These are phyloP conservation scores for Emydomyces testavorans DNA, from an alignment of 2,329 filamentous ascomycete species.

Conservation along the genomic window DNA sequence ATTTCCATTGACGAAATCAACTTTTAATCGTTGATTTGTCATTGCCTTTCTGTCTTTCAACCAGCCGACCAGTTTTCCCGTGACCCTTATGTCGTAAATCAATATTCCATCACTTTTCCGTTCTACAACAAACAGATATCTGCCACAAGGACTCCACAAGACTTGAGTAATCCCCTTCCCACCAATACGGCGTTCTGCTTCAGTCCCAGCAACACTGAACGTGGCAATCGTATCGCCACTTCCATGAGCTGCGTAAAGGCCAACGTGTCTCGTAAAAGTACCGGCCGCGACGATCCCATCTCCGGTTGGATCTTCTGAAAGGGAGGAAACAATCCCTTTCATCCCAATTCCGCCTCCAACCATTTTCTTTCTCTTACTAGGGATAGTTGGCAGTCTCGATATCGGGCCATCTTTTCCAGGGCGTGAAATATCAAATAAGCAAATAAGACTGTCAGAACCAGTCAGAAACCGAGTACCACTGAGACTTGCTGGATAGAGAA, in stretches of 20 bases:
- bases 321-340: slow-evolving; percentile 45
- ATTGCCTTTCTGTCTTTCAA: slow-evolving; percentile 36
- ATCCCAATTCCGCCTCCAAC: slow-evolving; percentile 40
- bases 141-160: slow-evolving; percentile 47
- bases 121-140: slow-evolving; percentile 49
- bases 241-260: slow-evolving; percentile 43
- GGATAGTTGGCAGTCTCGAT: slow-evolving; percentile 37
- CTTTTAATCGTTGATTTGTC: slow-evolving; percentile 46
- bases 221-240: slow-evolving; percentile 41
- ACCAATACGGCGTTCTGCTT: slow-evolving; percentile 29
- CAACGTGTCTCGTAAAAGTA: slow-evolving; percentile 45
- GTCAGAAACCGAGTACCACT: slow-evolving; percentile 45
- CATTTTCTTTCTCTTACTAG: slow-evolving; percentile 37
- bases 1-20: slow-evolving; percentile 38
- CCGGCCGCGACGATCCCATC: slow-evolving; percentile 47
- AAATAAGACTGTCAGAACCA: slow-evolving; percentile 44
- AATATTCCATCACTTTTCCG: slow-evolving; percentile 45
- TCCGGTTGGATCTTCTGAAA: slow-evolving; percentile 35
- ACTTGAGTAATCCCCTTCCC: slow-evolving; percentile 47
- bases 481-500: slow-evolving; percentile 40
- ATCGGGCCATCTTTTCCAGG: slow-evolving; percentile 38
- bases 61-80: slow-evolving; percentile 40
- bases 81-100: slow-evolving; percentile 50
- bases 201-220: slow-evolving; percentile 38
- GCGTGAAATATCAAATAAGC: slow-evolving; percentile 45